Conservation (phyloP, 208 protist species). For the Phytomonas francai region DNA sequence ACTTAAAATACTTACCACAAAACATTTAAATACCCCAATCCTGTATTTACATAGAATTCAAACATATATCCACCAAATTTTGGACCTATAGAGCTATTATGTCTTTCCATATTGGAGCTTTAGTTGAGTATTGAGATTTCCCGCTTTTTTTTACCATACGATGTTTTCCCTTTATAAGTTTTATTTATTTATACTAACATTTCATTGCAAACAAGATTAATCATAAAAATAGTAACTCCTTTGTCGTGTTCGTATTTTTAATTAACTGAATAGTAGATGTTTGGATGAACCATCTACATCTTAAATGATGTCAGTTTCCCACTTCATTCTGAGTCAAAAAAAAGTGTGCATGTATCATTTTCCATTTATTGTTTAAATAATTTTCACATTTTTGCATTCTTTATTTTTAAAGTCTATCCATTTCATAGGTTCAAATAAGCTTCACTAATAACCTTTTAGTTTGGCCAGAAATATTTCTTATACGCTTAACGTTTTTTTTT, state of each 20-base stretch:
- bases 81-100: background rate
- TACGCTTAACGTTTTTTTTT: background rate
- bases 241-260: background rate
- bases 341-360: slow-evolving; percentile 8
- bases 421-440: slow-evolving; percentile 1
- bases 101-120: background rate
- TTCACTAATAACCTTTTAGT: background rate
- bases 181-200: background rate
- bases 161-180: background rate
- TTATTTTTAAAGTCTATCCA: slow-evolving; percentile 12
- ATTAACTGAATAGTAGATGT: slow-evolving; percentile 17
- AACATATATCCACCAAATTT: background rate
- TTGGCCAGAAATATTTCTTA: background rate
- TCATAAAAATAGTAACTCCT: slow-evolving; percentile 10
- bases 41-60: background rate
- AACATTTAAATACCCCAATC: background rate
- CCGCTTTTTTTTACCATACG: background rate
- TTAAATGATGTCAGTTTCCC: background rate
- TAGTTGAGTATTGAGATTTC: slow-evolving; percentile 2
- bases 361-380: slow-evolving; percentile 5
- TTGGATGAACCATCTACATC: background rate
- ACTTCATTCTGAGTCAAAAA: slow-evolving; percentile 2
- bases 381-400: slow-evolving; percentile 9
- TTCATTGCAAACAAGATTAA: slow-evolving; percentile 11
- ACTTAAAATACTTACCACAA: background rate